These are phyloP conservation scores for Rhodotorula sp. DNA, from an alignment of 1,284 basidiomycete species.

Conservation along the genomic window DNA sequence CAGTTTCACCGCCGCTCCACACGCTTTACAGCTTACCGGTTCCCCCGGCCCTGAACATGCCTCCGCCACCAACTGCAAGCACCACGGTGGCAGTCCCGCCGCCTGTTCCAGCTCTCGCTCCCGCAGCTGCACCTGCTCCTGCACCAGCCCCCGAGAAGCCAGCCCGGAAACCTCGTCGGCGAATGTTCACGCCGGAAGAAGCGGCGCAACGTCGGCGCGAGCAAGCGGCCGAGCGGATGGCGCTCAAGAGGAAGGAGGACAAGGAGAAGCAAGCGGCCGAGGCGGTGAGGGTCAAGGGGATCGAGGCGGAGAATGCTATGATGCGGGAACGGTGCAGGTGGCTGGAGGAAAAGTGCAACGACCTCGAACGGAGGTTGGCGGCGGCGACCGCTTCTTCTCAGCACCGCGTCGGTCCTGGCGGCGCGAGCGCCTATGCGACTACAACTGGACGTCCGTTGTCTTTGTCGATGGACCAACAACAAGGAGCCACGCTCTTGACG, in stretches of 20 bases:
- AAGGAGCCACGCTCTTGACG: background rate
- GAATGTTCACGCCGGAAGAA: slow-evolving; percentile 15
- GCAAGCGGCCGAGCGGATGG: slow-evolving; percentile 12
- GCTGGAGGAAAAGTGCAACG: background rate
- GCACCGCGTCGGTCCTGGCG: no score
- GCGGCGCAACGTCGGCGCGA: slow-evolving; percentile 12
- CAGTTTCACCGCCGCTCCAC: no score
- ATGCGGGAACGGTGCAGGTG: background rate
- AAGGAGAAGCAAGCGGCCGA: slow-evolving; percentile 7
- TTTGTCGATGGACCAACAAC: background rate
- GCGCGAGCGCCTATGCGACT: no score
- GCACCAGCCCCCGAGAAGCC: background rate
- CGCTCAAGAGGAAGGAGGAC: background rate
- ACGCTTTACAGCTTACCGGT: no score
- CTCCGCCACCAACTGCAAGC: background rate
- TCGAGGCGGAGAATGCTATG: slow-evolving; percentile 10
- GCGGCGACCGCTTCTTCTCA: background rate
- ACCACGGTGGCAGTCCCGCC: background rate
- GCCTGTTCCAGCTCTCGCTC: background rate
- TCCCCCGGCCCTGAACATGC: no score
- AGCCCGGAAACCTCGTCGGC: slow-evolving; percentile 1
- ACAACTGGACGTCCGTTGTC: background rate
- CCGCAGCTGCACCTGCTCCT: background rate
- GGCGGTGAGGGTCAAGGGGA: background rate
- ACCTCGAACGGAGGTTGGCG: slow-evolving; percentile 1